Conservation (phyloP, 129 eudicot genomes). For the Centrapalus pauciflorus region DNA sequence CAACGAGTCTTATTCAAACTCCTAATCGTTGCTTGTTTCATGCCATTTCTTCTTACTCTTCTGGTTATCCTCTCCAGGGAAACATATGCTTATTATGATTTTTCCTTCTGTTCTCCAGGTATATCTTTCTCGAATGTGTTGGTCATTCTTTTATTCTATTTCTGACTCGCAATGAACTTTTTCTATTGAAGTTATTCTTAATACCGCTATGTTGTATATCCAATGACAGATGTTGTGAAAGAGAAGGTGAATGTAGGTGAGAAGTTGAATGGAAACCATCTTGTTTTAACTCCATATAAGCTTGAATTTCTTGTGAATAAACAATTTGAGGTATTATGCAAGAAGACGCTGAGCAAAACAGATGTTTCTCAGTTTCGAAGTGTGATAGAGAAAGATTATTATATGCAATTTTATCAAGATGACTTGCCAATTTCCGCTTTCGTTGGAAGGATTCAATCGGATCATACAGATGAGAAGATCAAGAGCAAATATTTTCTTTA, state of each 20-base stretch:
- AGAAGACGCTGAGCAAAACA: constrained; percentile 31
- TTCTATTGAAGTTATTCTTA: background rate
- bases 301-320: constrained; percentile 25
- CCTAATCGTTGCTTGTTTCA: constrained; percentile 5
- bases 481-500: constrained; percentile 36
- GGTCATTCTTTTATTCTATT: background rate
- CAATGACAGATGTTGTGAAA: constrained; percentile 20
- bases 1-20: too few species aligned
- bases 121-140: background rate
- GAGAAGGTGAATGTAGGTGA: constrained; percentile 20
- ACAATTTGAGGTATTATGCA: constrained; percentile 27
- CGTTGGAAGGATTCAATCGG: constrained; percentile 35
- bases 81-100: constrained; percentile 12
- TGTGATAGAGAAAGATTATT: constrained; percentile 38
- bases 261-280: constrained; percentile 20
- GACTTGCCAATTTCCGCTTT: constrained; percentile 47
- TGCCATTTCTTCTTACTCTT: background rate
- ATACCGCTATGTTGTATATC: background rate
- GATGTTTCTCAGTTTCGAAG: constrained; percentile 39
- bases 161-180: background rate
- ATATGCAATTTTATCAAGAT: constrained; percentile 43
- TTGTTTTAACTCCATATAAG: constrained; percentile 27
- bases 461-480: constrained; percentile 23
- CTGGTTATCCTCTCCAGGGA: constrained; percentile 5
- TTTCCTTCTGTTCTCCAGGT: constrained; percentile 19